These are phyloP conservation scores for Suillus occidentalis DNA, from an alignment of 768 basidiomycete genomes.

Conservation along the genomic window DNA sequence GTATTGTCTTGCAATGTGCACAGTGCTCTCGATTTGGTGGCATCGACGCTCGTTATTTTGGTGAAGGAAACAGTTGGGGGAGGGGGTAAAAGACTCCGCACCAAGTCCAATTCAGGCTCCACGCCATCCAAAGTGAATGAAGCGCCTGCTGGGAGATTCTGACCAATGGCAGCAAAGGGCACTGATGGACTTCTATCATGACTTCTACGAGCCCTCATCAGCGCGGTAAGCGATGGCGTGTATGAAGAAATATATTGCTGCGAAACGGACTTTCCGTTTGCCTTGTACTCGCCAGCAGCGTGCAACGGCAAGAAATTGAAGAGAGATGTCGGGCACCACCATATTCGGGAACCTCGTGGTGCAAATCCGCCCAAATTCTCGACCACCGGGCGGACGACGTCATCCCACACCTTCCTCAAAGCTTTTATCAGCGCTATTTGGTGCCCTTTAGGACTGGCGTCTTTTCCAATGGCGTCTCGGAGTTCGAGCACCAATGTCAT, in stretches of 20 bases:
- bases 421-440: neutral
- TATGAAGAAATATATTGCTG: constrained; percentile 4
- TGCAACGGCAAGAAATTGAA: constrained; percentile 14
- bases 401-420: neutral
- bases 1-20: neutral
- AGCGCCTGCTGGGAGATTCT: neutral
- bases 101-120: neutral
- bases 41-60: neutral
- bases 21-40: neutral
- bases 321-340: constrained; percentile 14
- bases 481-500: neutral
- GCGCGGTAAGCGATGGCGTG: no score
- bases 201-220: neutral
- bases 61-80: constrained; percentile 1
- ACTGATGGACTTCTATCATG: neutral
- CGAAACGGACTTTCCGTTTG: neutral
- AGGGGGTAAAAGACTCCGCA: neutral
- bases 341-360: neutral
- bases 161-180: constrained; percentile 7
- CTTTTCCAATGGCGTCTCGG: neutral
- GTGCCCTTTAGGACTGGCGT: no score
- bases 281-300: constrained; percentile 6
- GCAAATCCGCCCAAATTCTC: neutral
- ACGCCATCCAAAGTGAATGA: neutral
- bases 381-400: neutral